Percentiles rank a stretch among this genome's conserved stretches.
Conservation (phyloP, 2,329 filamentous ascomycete species). For the Fusarium euwallaceae region DNA sequence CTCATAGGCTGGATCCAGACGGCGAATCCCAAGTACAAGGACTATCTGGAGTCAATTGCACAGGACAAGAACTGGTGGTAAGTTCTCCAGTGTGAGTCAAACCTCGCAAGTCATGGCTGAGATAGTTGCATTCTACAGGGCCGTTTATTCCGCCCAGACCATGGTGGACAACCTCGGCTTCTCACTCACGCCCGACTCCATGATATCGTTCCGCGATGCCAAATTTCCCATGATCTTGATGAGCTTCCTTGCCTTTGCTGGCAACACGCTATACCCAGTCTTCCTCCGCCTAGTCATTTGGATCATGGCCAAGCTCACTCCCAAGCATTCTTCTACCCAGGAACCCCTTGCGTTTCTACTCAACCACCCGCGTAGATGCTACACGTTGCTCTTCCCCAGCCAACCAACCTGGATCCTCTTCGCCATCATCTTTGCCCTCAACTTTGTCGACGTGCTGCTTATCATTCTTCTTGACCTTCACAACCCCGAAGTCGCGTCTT, state of each 20-base stretch:
- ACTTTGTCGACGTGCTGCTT: slow-evolving; percentile 66
- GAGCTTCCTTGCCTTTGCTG: slow-evolving; percentile 62
- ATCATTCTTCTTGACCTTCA: slow-evolving; percentile 65
- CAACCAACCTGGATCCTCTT: slow-evolving; percentile 71
- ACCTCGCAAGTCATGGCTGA: background rate
- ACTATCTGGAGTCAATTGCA: slow-evolving; percentile 54
- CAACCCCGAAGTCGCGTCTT: slow-evolving; percentile 60
- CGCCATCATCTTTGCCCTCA: slow-evolving; percentile 63
- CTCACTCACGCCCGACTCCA: slow-evolving; percentile 66
- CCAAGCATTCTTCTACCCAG: slow-evolving; percentile 52
- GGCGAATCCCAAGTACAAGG: slow-evolving; percentile 54
- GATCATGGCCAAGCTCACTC: slow-evolving; percentile 62
- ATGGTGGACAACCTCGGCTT: slow-evolving; percentile 66
- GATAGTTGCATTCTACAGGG: slow-evolving; percentile 49
- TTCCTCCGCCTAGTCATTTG: slow-evolving; percentile 70
- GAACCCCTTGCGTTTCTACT: slow-evolving; percentile 68
- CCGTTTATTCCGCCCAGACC: slow-evolving; percentile 63
- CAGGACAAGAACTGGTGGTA: slow-evolving; percentile 63
- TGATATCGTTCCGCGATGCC: slow-evolving; percentile 62
- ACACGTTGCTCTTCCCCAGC: slow-evolving; percentile 71
- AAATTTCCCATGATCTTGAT: slow-evolving; percentile 60
- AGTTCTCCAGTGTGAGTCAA: slow-evolving; percentile 15
- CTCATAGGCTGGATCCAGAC: slow-evolving; percentile 62
- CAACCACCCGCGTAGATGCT: slow-evolving; percentile 72
- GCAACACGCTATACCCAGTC: slow-evolving; percentile 69